phyloP scores from a whole-genome alignment of 2,329 filamentous ascomycete genomes.

The Botrytis sinoallii region DNA sequence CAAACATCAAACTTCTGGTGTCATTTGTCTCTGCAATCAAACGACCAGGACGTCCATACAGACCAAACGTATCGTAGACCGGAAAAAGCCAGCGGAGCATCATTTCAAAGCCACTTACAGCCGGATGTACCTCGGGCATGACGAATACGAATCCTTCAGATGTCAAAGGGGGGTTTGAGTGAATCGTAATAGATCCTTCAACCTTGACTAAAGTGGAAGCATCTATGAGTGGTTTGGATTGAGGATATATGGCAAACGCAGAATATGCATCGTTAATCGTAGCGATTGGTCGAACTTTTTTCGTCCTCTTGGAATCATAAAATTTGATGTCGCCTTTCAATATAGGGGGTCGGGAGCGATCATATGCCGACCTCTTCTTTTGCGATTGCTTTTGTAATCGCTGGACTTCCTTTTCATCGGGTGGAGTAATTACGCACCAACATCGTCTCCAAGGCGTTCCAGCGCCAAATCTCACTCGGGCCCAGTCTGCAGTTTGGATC shows the following conservation, averaged over 20 bases:
- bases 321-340: conserved; percentile 92
- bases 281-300: conserved; percentile 86
- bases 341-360: conserved; percentile 63
- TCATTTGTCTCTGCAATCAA: conserved; percentile 86
- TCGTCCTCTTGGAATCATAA: conserved; percentile 85
- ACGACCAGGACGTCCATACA: conserved; percentile 86
- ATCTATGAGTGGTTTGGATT: conserved; percentile 89
- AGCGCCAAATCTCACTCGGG: conserved; percentile 88
- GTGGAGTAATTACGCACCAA: conserved; percentile 92
- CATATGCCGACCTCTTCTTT: conserved; percentile 81
- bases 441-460: conserved; percentile 95
- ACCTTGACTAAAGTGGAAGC: conserved; percentile 92
- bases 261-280: conserved; percentile 88
- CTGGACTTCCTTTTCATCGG: conserved; percentile 86
- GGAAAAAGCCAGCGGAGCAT: conserved; percentile 91
- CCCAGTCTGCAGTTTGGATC: conserved; percentile 85
- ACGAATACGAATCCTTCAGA: conserved; percentile 96
- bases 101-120: conserved; percentile 91
- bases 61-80: conserved; percentile 84
- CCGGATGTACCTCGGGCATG: conserved; percentile 93
- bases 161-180: conserved; percentile 68
- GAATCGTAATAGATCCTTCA: conserved; percentile 85
- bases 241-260: conserved; percentile 92
- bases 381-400: conserved; percentile 79
- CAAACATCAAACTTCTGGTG: conserved; percentile 91